Conservation (phyloP, 202 grass and related monocot species). For the Zizania palustris region DNA sequence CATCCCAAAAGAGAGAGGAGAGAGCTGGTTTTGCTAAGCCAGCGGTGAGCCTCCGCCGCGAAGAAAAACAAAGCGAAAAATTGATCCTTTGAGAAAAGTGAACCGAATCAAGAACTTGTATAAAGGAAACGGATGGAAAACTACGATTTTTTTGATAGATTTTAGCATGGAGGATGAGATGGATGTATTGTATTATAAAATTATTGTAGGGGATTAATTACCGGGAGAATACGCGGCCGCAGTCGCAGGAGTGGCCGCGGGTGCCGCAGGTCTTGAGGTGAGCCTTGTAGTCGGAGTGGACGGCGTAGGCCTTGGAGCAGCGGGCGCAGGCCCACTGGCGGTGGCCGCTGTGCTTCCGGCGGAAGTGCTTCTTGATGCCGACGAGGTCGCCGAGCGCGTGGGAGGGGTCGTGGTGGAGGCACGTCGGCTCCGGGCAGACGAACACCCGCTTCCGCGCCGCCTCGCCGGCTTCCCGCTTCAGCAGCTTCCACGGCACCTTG, state of each 20-base stretch:
- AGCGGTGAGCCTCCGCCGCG: conserved; percentile 1
- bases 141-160: neutral
- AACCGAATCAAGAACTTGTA: conserved; percentile 8
- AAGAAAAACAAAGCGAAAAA: neutral
- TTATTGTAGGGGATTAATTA: too few relatives aligned
- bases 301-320: conserved; percentile 98
- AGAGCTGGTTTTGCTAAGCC: neutral
- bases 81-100: neutral
- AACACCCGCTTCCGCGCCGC: conserved; percentile 88
- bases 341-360: conserved; percentile 95
- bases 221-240: conserved; percentile 98
- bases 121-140: neutral
- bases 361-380: conserved; percentile 99
- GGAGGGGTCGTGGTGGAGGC: conserved; percentile 90
- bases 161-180: neutral
- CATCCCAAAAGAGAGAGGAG: conserved; percentile 5
- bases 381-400: conserved; percentile 97
- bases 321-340: conserved; percentile 91
- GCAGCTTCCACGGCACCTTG: conserved; percentile 99
- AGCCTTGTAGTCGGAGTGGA: conserved; percentile 99
- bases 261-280: conserved; percentile 99
- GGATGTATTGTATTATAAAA: too few relatives aligned
- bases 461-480: conserved; percentile 88
- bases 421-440: too few relatives aligned
- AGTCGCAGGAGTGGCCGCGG: conserved; percentile 97